Conservation (phyloP, 305 asterid genomes). For the Fraxinus dipetala region DNA sequence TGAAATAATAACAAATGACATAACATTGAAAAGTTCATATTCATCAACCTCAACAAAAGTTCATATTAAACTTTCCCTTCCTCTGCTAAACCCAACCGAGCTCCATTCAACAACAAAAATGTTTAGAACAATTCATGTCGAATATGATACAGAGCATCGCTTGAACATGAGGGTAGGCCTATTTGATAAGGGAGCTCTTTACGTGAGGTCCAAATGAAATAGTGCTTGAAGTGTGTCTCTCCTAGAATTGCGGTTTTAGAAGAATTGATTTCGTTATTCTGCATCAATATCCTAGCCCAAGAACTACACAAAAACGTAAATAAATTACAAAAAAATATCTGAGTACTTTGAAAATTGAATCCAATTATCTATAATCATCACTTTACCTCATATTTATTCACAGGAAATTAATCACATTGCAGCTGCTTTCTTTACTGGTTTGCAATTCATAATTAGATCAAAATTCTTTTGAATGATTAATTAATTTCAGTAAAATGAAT, state of each 20-base stretch:
- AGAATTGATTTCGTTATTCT: neutral
- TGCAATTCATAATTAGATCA: neutral
- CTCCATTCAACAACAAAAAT: neutral
- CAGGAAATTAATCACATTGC: neutral
- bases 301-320: neutral
- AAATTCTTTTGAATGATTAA: neutral
- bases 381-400: neutral
- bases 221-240: neutral
- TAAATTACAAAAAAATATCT: neutral
- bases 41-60: neutral
- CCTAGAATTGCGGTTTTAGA: neutral
- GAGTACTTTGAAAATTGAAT: neutral
- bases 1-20: conserved; percentile 9
- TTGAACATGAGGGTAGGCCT: neutral
- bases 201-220: neutral
- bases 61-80: neutral
- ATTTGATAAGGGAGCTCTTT: neutral
- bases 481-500: neutral
- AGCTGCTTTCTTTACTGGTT: neutral
- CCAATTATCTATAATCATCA: neutral
- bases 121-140: neutral
- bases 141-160: neutral
- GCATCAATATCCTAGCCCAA: neutral
- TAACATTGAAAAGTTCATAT: neutral
- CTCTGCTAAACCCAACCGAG: neutral